Conservation (phyloP, 306 rosid species). For the Cyamopsis tetragonoloba region DNA sequence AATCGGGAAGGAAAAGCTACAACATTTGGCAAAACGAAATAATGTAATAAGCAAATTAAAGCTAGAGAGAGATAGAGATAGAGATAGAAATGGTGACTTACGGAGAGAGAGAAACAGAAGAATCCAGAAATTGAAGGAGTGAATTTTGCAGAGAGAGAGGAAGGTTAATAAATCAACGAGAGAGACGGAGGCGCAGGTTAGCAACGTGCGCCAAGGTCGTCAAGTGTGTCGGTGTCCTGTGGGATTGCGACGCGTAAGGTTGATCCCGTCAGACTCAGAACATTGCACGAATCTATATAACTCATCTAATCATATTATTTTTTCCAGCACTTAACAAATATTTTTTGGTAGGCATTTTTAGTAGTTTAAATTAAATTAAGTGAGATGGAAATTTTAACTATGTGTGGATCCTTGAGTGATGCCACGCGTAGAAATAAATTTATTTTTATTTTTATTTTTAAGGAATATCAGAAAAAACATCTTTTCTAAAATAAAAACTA, state of each 20-base stretch:
- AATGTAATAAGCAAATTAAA: not conserved
- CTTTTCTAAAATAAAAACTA: too few relatives aligned
- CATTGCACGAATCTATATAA: too few relatives aligned
- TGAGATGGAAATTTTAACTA: too few relatives aligned
- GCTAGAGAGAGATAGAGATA: not conserved
- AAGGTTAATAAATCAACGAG: not conserved
- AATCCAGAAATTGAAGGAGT: conserved; percentile 24
- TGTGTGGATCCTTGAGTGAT: too few relatives aligned
- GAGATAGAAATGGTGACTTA: conserved; percentile 5
- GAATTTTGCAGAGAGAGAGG: conserved; percentile 2
- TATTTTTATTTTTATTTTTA: too few relatives aligned
- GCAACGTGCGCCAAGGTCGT: conserved; percentile 24
- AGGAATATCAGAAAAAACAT: too few relatives aligned
- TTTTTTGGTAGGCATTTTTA: too few relatives aligned
- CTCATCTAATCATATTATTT: too few relatives aligned
- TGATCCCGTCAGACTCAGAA: too few relatives aligned
- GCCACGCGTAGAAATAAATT: too few relatives aligned
- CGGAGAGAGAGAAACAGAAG: conserved; percentile 21
- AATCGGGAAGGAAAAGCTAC: not conserved
- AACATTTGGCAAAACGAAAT: not conserved
- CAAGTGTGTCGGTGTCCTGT: conserved; percentile 15
- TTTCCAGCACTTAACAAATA: too few relatives aligned
- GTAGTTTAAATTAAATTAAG: too few relatives aligned
- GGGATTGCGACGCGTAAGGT: conserved; percentile 5
- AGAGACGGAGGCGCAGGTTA: conserved; percentile 33